Base-by-base conservation (phyloP, 1,284 basidiomycete species). In the Tilletia walkeri region DNA sequence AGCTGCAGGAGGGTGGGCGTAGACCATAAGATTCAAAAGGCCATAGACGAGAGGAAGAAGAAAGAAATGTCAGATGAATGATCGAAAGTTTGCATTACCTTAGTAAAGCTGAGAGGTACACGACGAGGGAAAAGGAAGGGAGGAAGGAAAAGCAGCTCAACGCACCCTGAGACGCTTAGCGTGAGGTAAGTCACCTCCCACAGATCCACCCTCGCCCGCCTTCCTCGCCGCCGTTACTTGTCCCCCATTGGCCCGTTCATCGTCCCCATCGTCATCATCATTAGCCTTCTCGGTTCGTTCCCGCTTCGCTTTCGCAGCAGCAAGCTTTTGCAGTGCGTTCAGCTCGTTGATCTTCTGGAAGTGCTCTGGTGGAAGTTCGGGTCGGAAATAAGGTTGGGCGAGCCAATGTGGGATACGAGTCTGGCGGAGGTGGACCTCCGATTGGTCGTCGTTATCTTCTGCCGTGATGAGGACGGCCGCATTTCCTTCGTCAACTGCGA, bases 361-460 rank as follows among this genome's bases (percentile, higher is more conserved):
- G 16, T 63, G 59, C 59, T 63, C 59, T 38, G 70, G 2, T 20
- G 59, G 59, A 41, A 63, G 59, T 34, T 63, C 59, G 4, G 89
- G 88, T 20, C 92, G 86, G 80, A 93, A 89, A 80, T 93, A 93
- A 0, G 94, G 93, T 83, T 96, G 94, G 9, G 90, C 89, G 12
- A 92, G 86, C 91, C 92, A 95, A 76, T 90, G 89, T 0, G 93
- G 93, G 24, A 94, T 86, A 1, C 88, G 82, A 65, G 36, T 87
- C 86, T 54, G 85, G 85, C 0, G 85, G 84, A 2, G 83, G 80
- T 3, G 50, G 53, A 2, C 80, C 76, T 63, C 82, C 73, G 34
- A 81, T 74, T 12, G 83, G 76, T 0, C 79, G 71, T 50, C 84
- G 69, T 47, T 70, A 54, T 72, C 90, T 84, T 9, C 89, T 87